Evolutionary conservation across 2,329 filamentous ascomycete species (phyloP), one percentile per base, ranked within the genome.

Genomic region (Pseudonectria foliicola): DNA sequence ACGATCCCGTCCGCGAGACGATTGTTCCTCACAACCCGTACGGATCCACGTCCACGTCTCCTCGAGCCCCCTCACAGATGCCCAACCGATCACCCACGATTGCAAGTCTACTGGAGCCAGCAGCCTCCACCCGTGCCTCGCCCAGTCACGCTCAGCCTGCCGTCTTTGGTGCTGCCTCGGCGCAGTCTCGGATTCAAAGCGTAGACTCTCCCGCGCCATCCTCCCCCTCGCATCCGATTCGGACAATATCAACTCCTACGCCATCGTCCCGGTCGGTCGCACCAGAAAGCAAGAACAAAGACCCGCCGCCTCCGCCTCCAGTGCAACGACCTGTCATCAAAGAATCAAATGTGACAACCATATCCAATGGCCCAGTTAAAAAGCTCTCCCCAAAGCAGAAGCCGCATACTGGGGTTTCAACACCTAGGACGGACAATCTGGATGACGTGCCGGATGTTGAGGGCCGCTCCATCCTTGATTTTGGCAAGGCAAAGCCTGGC

Each of bases 81-180:
- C 48, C 55, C 10, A 57, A 54, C 34, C 59, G 52, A 26, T 95
- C 90, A 4, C 89, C 90, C 2, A 90, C 90, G 3, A 95, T 95
- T 48, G 82, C 87, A 6, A 94, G 86, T 61, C 73, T 95, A 38
- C 85, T 95, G 33, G 87, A 95, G 29, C 60, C 58, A 11, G 57
- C 61, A 6, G 60, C 59, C 4, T 56, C 53, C 4, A 27, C 45
- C 12, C 50, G 50, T 30, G 42, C 45, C 12, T 59, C 54, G 29
- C 56, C 51, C 2, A 52, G 44, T 12, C 53, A 55, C 16, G 42
- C 57, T 4, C 56, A 51, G 18, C 24, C 44, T 12, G 44, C 49
- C 34, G 38, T 48, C 31, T 47, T 46, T 33, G 56, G 57, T 25
- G 44, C 52, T 13, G 35, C 46, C 8, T 35, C 49, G 13, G 48